These are phyloP conservation scores for Sporodiniella umbellata DNA, from an alignment of 371 early-diverging fungal genomes.

Conservation along the genomic window DNA sequence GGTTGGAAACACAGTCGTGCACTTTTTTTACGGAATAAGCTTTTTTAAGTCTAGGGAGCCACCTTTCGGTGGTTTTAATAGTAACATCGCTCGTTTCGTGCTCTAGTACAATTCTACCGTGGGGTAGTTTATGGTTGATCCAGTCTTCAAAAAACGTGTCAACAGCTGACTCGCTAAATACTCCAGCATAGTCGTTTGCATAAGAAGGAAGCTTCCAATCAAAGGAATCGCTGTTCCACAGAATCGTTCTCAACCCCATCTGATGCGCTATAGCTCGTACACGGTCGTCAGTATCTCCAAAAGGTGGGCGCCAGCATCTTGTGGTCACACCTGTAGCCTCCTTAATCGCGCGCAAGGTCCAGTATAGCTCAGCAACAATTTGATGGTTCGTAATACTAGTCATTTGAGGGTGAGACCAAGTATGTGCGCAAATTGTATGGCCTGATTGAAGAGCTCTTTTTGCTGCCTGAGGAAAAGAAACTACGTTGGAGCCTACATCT, in stretches of 20 bases:
- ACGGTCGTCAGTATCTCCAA: conserved; percentile 48
- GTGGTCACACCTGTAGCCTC: conserved; percentile 48
- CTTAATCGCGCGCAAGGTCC: conserved; percentile 47
- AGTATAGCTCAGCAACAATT: conserved; percentile 46
- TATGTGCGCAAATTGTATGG: conserved; percentile 47
- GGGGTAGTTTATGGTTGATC: conserved; percentile 28
- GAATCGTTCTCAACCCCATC: conserved; percentile 40
- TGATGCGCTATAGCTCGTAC: conserved; percentile 46
- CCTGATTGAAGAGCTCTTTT: conserved; percentile 34
- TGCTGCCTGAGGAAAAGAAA: conserved; percentile 36
- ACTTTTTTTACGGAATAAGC: conserved; percentile 38
- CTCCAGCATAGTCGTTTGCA: conserved; percentile 21
- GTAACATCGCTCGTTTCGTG: conserved; percentile 50
- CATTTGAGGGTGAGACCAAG: conserved; percentile 52
- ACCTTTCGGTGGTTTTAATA: conserved; percentile 34
- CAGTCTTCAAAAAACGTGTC: conserved; percentile 39
- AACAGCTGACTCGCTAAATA: conserved; percentile 13
- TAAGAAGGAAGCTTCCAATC: conserved; percentile 38
- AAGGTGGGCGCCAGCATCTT: conserved; percentile 52
- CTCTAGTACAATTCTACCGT: conserved; percentile 49
- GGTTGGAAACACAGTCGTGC: conserved; percentile 39
- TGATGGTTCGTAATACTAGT: conserved; percentile 36
- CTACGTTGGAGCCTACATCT: conserved; percentile 48
- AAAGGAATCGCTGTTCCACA: conserved; percentile 42
- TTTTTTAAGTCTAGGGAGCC: conserved; percentile 41